A percentile compares a stretch with the other conserved stretches of the same genome.
Conservation (phyloP, 2,329 filamentous ascomycete genomes). For the Exophiala phaeomuriformis region DNA sequence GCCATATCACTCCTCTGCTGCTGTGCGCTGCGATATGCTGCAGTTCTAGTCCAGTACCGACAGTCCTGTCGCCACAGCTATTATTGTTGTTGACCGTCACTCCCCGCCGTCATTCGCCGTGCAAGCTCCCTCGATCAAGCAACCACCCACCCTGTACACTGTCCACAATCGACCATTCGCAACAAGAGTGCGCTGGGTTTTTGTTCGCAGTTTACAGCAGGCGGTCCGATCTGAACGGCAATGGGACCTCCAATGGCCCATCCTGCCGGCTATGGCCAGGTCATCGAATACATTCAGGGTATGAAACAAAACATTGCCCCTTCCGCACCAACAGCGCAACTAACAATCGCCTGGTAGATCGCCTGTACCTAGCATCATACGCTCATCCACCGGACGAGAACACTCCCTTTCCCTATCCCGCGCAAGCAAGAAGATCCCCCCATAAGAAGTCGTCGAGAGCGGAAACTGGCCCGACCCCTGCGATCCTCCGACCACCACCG, state of each 20-base stretch:
- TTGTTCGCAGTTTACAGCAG: neutral
- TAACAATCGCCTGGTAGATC: constrained; percentile 53
- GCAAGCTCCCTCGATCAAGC: neutral
- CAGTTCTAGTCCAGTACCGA: constrained; percentile 2
- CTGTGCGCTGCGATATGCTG: constrained; percentile 13
- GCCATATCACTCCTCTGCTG: constrained; percentile 3
- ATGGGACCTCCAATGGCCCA: constrained; percentile 31
- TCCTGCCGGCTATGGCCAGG: constrained; percentile 66
- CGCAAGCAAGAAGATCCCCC: constrained; percentile 55
- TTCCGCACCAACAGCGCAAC: constrained; percentile 30
- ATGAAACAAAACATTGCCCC: constrained; percentile 28
- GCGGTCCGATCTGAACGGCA: constrained; percentile 15
- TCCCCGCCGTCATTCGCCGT: neutral
- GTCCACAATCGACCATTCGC: neutral
- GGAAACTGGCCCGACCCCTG: constrained; percentile 50
- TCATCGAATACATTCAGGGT: constrained; percentile 96
- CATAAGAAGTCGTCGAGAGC: constrained; percentile 66
- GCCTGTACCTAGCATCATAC: constrained; percentile 90
- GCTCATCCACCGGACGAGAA: constrained; percentile 69
- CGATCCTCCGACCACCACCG: constrained; percentile 51
- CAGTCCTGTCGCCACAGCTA: constrained; percentile 2
- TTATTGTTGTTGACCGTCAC: constrained; percentile 7
- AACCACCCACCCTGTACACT: neutral
- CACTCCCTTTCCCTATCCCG: constrained; percentile 78
- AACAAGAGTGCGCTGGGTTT: neutral